These are phyloP conservation scores for Lachancea mirantina DNA, from an alignment of 805 yeast genomes.

Conservation along the genomic window DNA sequence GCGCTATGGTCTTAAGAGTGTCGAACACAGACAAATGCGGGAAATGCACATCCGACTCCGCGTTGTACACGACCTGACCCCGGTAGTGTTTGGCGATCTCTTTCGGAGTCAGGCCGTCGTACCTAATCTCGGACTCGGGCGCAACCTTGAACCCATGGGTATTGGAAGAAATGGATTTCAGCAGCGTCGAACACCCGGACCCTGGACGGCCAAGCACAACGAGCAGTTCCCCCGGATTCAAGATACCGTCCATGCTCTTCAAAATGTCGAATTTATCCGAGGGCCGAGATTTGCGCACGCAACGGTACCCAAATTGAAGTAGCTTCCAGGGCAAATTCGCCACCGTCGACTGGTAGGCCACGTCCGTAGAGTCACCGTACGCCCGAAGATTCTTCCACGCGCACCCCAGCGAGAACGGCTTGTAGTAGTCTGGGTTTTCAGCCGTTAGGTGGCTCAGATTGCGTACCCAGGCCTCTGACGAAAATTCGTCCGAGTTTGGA, in stretches of 20 bases:
- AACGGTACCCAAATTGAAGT: constrained; percentile 17
- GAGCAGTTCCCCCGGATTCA: constrained; percentile 57
- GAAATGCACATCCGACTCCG: constrained; percentile 62
- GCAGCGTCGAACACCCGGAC: constrained; percentile 66
- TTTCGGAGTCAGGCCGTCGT: constrained; percentile 46
- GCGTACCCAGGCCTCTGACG: constrained; percentile 60
- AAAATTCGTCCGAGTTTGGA: constrained; percentile 53
- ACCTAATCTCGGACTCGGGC: constrained; percentile 39
- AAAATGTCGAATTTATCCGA: constrained; percentile 40
- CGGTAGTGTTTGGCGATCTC: constrained; percentile 48
- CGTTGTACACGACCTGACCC: constrained; percentile 66
- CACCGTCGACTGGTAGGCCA: constrained; percentile 59
- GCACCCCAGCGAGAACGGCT: constrained; percentile 53
- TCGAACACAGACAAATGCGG: constrained; percentile 63
- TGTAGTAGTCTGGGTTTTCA: constrained; percentile 55
- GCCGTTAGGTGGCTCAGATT: constrained; percentile 48
- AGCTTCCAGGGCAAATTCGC: constrained; percentile 37
- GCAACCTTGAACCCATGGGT: constrained; percentile 53
- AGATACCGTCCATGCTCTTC: constrained; percentile 59
- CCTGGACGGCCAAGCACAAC: constrained; percentile 73
- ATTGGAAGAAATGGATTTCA: constrained; percentile 52
- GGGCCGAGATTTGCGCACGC: constrained; percentile 20
- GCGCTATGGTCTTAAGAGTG: constrained; percentile 58
- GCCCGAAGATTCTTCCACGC: constrained; percentile 54
- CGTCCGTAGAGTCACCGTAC: constrained; percentile 58